Evolutionary conservation across 2,329 filamentous ascomycete species (phyloP).

Genomic region (Pyricularia pennisetigena): DNA sequence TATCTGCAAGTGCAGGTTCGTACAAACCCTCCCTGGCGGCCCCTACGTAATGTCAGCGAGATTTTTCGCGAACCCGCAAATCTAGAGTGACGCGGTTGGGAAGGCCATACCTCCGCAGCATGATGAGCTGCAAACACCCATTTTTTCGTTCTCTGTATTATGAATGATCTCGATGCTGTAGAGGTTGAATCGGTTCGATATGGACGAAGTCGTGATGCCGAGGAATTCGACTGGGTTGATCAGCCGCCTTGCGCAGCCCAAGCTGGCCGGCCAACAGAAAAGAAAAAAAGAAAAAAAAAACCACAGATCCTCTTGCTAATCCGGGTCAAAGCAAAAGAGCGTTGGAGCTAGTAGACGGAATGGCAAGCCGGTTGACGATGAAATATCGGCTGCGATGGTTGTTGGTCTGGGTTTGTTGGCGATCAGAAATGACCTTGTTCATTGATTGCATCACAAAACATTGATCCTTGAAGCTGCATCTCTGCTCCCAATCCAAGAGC

Average conservation of each 20-base stretch:
- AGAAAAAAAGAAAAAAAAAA: background rate
- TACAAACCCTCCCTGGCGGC: slow-evolving; percentile 74
- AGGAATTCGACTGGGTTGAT: background rate
- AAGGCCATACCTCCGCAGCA: slow-evolving; percentile 44
- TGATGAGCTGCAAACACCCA: slow-evolving; percentile 53
- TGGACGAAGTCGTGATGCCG: background rate
- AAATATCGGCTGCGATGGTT: background rate
- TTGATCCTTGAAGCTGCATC: slow-evolving; percentile 1
- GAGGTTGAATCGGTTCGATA: background rate
- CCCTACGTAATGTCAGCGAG: slow-evolving; percentile 31
- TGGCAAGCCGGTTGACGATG: background rate
- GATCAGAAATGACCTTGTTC: background rate
- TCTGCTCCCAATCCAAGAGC: background rate
- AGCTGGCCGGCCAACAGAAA: background rate
- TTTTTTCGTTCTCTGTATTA: slow-evolving; percentile 22
- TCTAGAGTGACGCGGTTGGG: background rate
- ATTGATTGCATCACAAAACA: background rate
- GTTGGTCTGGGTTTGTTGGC: background rate
- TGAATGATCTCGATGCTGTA: background rate
- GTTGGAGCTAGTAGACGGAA: background rate
- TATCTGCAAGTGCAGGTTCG: slow-evolving; percentile 84
- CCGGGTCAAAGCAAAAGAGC: background rate
- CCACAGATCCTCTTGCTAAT: background rate
- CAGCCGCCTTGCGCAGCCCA: background rate
- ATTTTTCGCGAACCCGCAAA: background rate